Percentiles rank a stretch among this genome's conserved stretches.
These are phyloP conservation scores for Colletotrichum navitas DNA, from an alignment of 2,329 filamentous ascomycete species.

Conservation along the genomic window DNA sequence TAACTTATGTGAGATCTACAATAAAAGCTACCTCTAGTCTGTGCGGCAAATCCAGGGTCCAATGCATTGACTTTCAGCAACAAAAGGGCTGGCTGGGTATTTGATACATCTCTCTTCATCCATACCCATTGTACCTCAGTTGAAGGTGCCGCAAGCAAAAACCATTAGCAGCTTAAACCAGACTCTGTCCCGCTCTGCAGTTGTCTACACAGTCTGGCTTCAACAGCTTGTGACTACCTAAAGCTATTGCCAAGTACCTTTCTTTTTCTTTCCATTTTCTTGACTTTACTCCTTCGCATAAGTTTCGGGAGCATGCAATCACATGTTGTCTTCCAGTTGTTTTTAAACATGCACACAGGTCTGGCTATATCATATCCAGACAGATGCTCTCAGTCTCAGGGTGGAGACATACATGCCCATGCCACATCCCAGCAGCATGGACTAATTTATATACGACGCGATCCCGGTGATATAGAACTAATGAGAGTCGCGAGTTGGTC, in stretches of 20 bases:
- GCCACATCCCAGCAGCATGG: not conserved
- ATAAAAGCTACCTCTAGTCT: not conserved
- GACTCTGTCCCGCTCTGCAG: conserved; percentile 18
- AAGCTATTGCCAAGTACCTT: not conserved
- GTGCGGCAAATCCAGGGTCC: conserved; percentile 19
- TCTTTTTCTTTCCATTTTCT: too few relatives aligned
- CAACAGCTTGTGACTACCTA: not conserved
- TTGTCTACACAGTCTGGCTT: not conserved
- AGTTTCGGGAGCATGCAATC: too few relatives aligned
- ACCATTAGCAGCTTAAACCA: conserved; percentile 5
- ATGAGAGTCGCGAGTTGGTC: not conserved
- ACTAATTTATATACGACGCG: not conserved
- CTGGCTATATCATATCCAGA: not conserved
- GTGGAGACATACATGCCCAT: too few relatives aligned
- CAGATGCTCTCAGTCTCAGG: not conserved
- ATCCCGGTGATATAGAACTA: not conserved
- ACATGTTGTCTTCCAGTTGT: not conserved
- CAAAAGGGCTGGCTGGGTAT: not conserved
- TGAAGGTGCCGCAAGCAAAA: not conserved
- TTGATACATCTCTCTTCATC: not conserved
- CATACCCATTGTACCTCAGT: not conserved
- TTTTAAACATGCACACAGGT: not conserved
- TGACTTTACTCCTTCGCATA: not conserved
- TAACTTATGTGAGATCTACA: not conserved
- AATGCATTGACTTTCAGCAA: conserved; percentile 21